A percentile compares a stretch with the other conserved stretches of the same genome.
Conservation (phyloP, 2,329 filamentous ascomycete genomes). For the Colletotrichum sp. region DNA sequence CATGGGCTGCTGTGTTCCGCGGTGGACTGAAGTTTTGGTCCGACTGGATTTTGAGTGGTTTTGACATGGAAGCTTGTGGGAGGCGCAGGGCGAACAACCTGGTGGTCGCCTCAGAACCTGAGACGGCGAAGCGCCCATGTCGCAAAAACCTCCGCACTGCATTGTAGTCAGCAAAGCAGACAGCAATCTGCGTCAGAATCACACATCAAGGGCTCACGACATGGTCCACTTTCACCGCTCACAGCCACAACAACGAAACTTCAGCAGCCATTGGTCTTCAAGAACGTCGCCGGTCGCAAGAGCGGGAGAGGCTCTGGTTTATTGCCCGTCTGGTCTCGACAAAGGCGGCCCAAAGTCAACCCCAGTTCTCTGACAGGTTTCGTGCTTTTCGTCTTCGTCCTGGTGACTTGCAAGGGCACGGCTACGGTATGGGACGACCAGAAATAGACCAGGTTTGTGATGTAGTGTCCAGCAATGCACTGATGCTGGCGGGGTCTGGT, state of each 20-base stretch:
- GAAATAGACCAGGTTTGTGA: slow-evolving; percentile 3
- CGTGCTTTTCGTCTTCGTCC: slow-evolving; percentile 41
- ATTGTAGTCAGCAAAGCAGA: neutral
- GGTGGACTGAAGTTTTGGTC: neutral
- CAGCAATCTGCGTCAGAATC: neutral
- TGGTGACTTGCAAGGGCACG: neutral
- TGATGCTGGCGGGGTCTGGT: neutral
- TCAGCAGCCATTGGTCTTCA: neutral
- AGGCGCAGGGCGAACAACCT: slow-evolving; percentile 6
- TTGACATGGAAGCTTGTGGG: neutral
- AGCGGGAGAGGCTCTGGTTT: neutral
- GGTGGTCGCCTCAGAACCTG: slow-evolving; percentile 13
- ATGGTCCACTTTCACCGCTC: neutral
- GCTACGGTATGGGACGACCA: neutral
- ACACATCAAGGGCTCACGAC: neutral
- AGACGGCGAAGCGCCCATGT: slow-evolving; percentile 16
- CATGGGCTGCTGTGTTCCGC: neutral
- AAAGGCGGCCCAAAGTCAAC: slow-evolving; percentile 67
- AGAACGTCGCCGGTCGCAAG: neutral
- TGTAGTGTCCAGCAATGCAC: neutral
- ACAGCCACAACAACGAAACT: neutral
- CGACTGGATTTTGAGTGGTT: neutral
- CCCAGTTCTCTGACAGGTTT: slow-evolving; percentile 70
- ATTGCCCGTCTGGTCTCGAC: neutral
- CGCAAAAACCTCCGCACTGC: neutral